Evolutionary conservation across 2,329 filamentous ascomycete genomes (phyloP).

Genomic region (Pseudogymnoascus sp.): DNA sequence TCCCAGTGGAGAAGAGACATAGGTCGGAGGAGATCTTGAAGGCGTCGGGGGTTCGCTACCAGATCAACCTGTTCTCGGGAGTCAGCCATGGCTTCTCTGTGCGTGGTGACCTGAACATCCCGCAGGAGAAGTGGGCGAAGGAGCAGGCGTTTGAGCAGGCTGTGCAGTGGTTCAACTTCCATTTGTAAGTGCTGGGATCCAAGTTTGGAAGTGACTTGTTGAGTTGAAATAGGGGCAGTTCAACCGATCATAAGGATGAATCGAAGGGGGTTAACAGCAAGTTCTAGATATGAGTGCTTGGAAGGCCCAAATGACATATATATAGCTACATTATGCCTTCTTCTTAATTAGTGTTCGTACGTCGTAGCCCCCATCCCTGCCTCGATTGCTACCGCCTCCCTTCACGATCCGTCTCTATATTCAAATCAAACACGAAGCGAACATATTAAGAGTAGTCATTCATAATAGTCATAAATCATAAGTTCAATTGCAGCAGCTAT

Average conservation of each 20-base stretch:
- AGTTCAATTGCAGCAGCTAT: background rate
- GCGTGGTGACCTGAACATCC: conserved; percentile 52
- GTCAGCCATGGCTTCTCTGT: conserved; percentile 70
- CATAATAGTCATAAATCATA: conserved; percentile 1
- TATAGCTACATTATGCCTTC: background rate
- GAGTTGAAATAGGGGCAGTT: background rate
- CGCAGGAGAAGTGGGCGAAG: conserved; percentile 59
- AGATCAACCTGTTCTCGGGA: conserved; percentile 68
- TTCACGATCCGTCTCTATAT: background rate
- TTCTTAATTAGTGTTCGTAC: background rate
- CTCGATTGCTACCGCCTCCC: background rate
- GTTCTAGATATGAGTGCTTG: background rate
- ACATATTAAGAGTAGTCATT: background rate
- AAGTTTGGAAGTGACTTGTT: conserved; percentile 4
- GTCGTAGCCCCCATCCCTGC: background rate
- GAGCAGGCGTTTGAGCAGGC: conserved; percentile 76
- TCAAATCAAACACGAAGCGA: background rate
- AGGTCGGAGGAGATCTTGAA: conserved; percentile 55
- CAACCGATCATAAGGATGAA: background rate
- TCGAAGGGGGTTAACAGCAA: background rate
- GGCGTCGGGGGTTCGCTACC: conserved; percentile 45
- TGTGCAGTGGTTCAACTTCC: conserved; percentile 65
- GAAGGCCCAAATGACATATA: background rate
- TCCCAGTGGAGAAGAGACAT: conserved; percentile 55
- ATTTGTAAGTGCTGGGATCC: conserved; percentile 20